phyloP scores from a whole-genome alignment of 2,329 filamentous ascomycete genomes.

The Hortaea werneckii region DNA sequence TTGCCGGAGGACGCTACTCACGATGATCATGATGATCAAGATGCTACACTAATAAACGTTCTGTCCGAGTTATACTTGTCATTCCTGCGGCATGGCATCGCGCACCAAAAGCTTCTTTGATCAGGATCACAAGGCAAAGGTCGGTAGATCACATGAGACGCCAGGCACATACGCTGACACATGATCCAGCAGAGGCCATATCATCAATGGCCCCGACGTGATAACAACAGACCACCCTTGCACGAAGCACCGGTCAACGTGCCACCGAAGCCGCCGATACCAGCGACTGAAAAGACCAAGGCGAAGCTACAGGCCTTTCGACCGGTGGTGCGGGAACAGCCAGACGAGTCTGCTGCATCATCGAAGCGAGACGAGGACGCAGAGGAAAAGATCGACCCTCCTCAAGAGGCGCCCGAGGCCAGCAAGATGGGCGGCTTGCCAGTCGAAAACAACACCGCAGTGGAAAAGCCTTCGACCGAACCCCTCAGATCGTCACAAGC shows the following conservation, averaged over 20 bases:
- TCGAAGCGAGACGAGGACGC: slow-evolving; percentile 26
- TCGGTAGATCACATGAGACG: slow-evolving; percentile 10
- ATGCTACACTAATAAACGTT: no score
- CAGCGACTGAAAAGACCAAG: slow-evolving; percentile 43
- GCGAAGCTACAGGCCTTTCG: slow-evolving; percentile 47
- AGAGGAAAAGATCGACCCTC: slow-evolving; percentile 1
- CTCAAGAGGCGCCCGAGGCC: slow-evolving; percentile 26
- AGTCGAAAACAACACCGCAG: slow-evolving; percentile 4
- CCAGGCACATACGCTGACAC: slow-evolving; percentile 1
- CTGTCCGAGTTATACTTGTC: no score
- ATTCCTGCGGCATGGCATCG: slow-evolving; percentile 11
- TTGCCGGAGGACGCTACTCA: no score
- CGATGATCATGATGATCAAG: no score
- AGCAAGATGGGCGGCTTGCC: slow-evolving; percentile 17
- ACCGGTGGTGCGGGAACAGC: neutral
- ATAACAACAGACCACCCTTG: slow-evolving; percentile 10
- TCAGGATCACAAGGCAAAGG: slow-evolving; percentile 34
- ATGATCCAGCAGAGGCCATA: slow-evolving; percentile 10
- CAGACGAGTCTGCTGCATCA: neutral
- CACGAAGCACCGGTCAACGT: slow-evolving; percentile 14
- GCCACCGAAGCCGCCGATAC: slow-evolving; percentile 32
- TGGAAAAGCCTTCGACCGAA: slow-evolving; percentile 1
- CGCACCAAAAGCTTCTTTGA: slow-evolving; percentile 45
- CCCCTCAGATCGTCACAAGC: neutral
- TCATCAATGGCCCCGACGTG: slow-evolving; percentile 15